Evolutionary conservation across 345 rosid species (phyloP), one percentile per base, ranked within the genome.

Genomic region (Crucihimalaya himalaica): DNA sequence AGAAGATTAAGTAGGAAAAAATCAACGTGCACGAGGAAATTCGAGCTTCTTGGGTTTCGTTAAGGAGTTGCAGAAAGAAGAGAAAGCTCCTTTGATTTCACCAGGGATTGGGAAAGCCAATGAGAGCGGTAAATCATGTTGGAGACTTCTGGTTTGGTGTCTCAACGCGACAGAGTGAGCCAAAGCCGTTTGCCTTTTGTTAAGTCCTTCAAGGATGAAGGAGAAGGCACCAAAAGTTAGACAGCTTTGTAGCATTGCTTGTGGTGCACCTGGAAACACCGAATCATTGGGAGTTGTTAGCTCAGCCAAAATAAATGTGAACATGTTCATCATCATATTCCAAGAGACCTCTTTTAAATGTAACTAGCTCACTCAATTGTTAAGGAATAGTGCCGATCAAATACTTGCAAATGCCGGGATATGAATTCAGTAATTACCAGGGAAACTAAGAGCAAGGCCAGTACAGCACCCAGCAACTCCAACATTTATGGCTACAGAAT

Each of bases 381-480:
- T 18, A 6, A 54, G 63, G 27, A 54, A 47, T 1, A 21, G 19
- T 14, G 19, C 35, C 35, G 0, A 10, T n/a, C 6, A 23, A 15
- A 45, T 9, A 58, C 54, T 29, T 19, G 66, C 25, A 56, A 8
- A 27, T 11, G 1, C 4, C 1, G 25, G 15, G n/a, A 54, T 66
- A 25, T 18, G 46, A 31, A 52, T 39, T 31, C 14, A 60, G 19
- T 20, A 63, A 32, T 66, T 81, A 92, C 98, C 96, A 14, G 96
- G 98, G 79, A 83, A 87, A 80, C 98, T 92, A 68, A 88, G 81
- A 79, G 92, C 96, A 70, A 88, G 84, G 29, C 96, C 95, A 71
- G 96, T 88, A 78, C 96, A 92, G 72, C 98, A 92, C 52, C 98
- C 96, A 71, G 94, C 99, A 60, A 95, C 83, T 77, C 97, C 97